Base-by-base conservation (phyloP, 768 basidiomycete genomes). In the Amanita thiersii region DNA sequence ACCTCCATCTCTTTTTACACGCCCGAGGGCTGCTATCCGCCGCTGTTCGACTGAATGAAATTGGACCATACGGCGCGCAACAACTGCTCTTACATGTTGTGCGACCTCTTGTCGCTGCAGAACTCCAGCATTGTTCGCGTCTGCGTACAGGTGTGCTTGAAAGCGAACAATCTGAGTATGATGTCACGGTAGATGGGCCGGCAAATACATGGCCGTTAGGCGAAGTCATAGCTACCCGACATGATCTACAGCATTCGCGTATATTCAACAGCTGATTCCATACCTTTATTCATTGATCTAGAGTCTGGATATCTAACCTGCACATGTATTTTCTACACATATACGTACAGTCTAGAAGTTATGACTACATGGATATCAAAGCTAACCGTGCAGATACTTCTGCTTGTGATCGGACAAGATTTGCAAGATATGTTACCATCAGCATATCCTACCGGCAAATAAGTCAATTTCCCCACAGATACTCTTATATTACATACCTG, bases 201-300 rank as follows among this genome's bases (percentile, higher is more conserved):
- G 82, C 84, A 26, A 91, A 81, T 52, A 97, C 89, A 11, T 98
- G 94, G 94, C 96, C 94, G 1, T 60, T 99, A 14, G 93, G 92
- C 12, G 96, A 99, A 63, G 84, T 98, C 29, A 69, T 98, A 20
- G 80, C 85, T 25, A 75, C 79, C 29, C 70, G 96, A 45, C 96
- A 99, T 60, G 94, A 97, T 63, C 63, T 91, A 53, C 88, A 92
- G 60, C 94, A 98, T 63, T 93, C 90, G 32, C 74, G 93, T 46
- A 90, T 98, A 49, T 99, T 99, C 71, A 99, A 99, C 62, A 86
- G 84, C 62, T 85, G 59, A 50, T 39, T 40, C 38, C 40, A 46
- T 36, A 21, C 18, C 23, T 15, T 34, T 11, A 39, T 40, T 46
- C 46, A 38, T 46, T 28, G 45, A 44, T 36, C 49, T 31, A 39